Evolutionary conservation across 495 filamentous ascomycete species (phyloP), one percentile per base, ranked within the genome.

Genomic region (Podospora appendiculata): DNA sequence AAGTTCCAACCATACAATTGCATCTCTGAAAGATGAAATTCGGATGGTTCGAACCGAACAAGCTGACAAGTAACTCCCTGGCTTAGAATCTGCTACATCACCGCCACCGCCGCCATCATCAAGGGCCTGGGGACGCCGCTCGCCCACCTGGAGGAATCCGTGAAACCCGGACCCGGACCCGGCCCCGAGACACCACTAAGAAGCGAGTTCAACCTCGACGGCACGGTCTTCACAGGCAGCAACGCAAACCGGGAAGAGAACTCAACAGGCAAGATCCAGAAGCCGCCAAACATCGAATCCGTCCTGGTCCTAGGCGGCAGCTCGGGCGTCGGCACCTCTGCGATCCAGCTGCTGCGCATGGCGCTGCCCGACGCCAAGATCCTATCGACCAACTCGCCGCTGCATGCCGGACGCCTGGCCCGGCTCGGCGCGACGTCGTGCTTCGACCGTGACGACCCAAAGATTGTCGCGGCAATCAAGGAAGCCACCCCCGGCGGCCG

Each of bases 231-330:
- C 36, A 10, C 36, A 38, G 13, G 36, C 36, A 10, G 10, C 36
- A 13, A 8, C 36, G 10, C 36, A 38, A 38, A 38, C 36, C 36
- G 10, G 10, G 36, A 38, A 16, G 6, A 40, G 3, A 40, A 19
- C 10, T 16, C n/a, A 7, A 38, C 10, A 3, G 36, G 36, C 36
- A 38, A 38, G 36, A 25, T 25, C 25, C 25, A 25, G 25, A 25
- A 25, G 25, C 25, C 25, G 25, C 47, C 40, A 40, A 16, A 25
- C 1, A 13, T 51, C 43, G 58, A 58, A 35, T 68, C 69, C 0
- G 53, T 75, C 42, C 70, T 76, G 9, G 57, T 77, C 14, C 50
- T 77, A 0, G 74, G 74, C 47, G 74, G 70, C 16, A 67, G 65
- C 52, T 74, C 74, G 6, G 66, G 57, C 16, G 59, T 74, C 14